These are phyloP conservation scores for Curvularia verruculosa DNA, from an alignment of 2,329 filamentous ascomycete genomes.

Conservation along the genomic window DNA sequence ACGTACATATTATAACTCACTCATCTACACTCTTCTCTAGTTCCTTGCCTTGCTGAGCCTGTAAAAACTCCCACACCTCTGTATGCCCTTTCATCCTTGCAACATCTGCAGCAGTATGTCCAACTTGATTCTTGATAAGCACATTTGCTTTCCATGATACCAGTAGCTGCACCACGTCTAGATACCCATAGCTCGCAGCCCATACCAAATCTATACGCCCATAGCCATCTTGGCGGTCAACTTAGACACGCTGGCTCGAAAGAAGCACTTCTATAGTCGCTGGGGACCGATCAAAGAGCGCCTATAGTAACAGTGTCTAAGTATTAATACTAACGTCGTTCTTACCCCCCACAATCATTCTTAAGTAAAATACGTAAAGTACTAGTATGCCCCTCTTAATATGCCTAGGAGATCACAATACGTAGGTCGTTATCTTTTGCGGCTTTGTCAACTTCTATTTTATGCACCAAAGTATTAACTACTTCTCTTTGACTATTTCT, in stretches of 20 bases:
- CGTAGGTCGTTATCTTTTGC: conserved; percentile 39
- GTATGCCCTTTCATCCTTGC: conserved; percentile 21
- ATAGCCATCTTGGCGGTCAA: conserved; percentile 37
- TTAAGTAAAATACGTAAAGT: conserved; percentile 40
- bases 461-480: conserved; percentile 32
- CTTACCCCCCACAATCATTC: conserved; percentile 32
- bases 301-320: conserved; percentile 50
- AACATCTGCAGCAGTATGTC: conserved; percentile 23
- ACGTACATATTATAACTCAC: background rate
- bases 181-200: conserved; percentile 47
- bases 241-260: conserved; percentile 36
- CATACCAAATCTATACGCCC: conserved; percentile 44
- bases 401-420: conserved; percentile 46
- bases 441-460: conserved; percentile 30
- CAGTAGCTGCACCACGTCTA: conserved; percentile 27
- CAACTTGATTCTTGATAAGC: conserved; percentile 14
- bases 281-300: conserved; percentile 34
- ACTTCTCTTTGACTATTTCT: conserved; percentile 33
- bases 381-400: conserved; percentile 25
- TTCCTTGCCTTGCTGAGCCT: background rate
- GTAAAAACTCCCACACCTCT: conserved; percentile 24
- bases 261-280: conserved; percentile 41
- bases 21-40: background rate
- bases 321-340: conserved; percentile 43
- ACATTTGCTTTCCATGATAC: conserved; percentile 18